These are phyloP conservation scores for Saccharomyces hybrid DNA, from an alignment of 1,139 yeast species.

Conservation along the genomic window DNA sequence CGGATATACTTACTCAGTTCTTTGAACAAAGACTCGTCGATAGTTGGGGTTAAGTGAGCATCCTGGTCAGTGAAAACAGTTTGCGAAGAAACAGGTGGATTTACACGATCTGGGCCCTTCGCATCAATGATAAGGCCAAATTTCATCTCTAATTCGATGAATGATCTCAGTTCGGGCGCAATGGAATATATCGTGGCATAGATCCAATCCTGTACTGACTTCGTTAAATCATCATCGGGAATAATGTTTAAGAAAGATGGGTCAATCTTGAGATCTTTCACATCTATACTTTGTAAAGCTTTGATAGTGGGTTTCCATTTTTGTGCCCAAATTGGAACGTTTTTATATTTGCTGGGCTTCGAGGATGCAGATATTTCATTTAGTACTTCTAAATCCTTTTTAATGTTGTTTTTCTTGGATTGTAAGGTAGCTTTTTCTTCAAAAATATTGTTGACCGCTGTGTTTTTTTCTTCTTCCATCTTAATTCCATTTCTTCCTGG, in stretches of 20 bases:
- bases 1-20: slow-evolving; percentile 52
- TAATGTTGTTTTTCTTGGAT: slow-evolving; percentile 29
- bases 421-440: slow-evolving; percentile 27
- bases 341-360: slow-evolving; percentile 56
- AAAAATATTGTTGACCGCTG: slow-evolving; percentile 23
- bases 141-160: slow-evolving; percentile 74
- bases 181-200: slow-evolving; percentile 69
- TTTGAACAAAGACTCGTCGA: slow-evolving; percentile 59
- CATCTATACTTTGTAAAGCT: slow-evolving; percentile 28
- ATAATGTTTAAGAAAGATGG: slow-evolving; percentile 58
- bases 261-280: slow-evolving; percentile 29
- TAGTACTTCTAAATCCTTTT: slow-evolving; percentile 26
- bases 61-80: slow-evolving; percentile 50
- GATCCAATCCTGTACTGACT: slow-evolving; percentile 82
- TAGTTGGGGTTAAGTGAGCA: slow-evolving; percentile 60
- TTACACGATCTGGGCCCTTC: slow-evolving; percentile 45
- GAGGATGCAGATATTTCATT: slow-evolving; percentile 28
- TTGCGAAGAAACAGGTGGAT: slow-evolving; percentile 70
- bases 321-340: slow-evolving; percentile 79
- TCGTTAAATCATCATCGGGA: slow-evolving; percentile 76
- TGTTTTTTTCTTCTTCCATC: slow-evolving; percentile 2
- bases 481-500: neutral
- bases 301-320: slow-evolving; percentile 50
- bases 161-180: slow-evolving; percentile 49
- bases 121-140: slow-evolving; percentile 71